A percentile compares a stretch with the other conserved stretches of the same genome.
phyloP scores from a whole-genome alignment of 257 asterid species.

The Solanum infundibuliforme region DNA sequence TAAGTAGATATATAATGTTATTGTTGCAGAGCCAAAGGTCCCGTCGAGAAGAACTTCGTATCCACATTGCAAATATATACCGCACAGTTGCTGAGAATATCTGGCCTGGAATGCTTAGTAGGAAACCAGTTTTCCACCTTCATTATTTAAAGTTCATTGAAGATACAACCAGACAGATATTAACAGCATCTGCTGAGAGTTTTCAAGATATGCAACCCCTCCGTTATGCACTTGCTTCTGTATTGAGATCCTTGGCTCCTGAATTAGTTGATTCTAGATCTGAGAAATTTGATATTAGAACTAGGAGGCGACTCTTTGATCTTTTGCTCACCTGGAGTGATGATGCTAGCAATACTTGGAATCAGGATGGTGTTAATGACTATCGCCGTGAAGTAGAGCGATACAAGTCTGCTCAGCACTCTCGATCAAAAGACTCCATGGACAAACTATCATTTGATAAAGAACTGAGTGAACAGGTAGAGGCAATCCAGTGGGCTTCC shows the following conservation, averaged over 20 bases:
- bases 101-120: conserved; percentile 96
- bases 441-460: conserved; percentile 93
- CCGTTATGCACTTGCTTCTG: conserved; percentile 91
- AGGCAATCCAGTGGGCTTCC: conserved; percentile 98
- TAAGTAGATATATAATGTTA: neutral
- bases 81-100: conserved; percentile 85
- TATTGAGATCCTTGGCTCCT: conserved; percentile 89
- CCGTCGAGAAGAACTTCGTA: conserved; percentile 94
- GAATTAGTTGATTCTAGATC: conserved; percentile 94
- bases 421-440: conserved; percentile 87
- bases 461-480: conserved; percentile 92
- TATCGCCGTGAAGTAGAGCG: conserved; percentile 99
- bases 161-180: conserved; percentile 73
- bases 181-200: conserved; percentile 63
- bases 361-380: conserved; percentile 84
- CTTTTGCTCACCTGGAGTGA: conserved; percentile 93
- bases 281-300: conserved; percentile 85
- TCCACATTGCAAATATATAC: conserved; percentile 76
- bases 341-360: conserved; percentile 82
- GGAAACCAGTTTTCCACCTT: conserved; percentile 90
- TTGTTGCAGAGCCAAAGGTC: conserved; percentile 80
- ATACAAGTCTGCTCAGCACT: conserved; percentile 85
- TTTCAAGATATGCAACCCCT: conserved; percentile 91
- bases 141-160: conserved; percentile 91
- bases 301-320: conserved; percentile 89